Evolutionary conservation across 2,329 filamentous ascomycete species (phyloP).

Genomic region (Xylariaceae sp.): DNA sequence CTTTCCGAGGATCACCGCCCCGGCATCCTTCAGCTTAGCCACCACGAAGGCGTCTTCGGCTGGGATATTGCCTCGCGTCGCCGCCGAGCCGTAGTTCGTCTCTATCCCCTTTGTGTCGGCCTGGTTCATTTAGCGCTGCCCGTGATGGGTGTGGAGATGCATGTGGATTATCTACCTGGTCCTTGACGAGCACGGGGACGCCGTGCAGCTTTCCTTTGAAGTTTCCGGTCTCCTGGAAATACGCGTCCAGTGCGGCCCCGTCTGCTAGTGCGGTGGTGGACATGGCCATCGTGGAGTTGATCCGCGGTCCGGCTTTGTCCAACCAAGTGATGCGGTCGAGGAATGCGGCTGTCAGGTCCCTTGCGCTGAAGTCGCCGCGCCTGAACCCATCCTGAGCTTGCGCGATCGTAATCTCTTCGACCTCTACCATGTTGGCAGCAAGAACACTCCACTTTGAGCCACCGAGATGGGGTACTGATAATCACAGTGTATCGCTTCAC

Average conservation of each 20-base stretch:
- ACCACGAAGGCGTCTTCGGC: slow-evolving; percentile 25
- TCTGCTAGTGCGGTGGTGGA: slow-evolving; percentile 22
- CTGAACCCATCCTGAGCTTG: slow-evolving; percentile 22
- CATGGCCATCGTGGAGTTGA: slow-evolving; percentile 26
- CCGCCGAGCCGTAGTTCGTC: slow-evolving; percentile 24
- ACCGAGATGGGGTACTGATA: no score
- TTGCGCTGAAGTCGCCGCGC: slow-evolving; percentile 14
- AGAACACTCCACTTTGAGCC: no score
- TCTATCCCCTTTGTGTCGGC: slow-evolving; percentile 26
- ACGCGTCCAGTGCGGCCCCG: slow-evolving; percentile 18
- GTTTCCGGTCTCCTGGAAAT: slow-evolving; percentile 13
- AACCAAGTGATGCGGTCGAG: slow-evolving; percentile 23
- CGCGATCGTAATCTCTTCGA: slow-evolving; percentile 25
- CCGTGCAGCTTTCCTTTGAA: slow-evolving; percentile 27
- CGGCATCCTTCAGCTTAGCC: slow-evolving; percentile 19
- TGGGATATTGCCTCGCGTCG: slow-evolving; percentile 16
- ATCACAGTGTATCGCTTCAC: no score
- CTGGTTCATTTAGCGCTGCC: slow-evolving; percentile 1
- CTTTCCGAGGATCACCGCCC: slow-evolving; percentile 30
- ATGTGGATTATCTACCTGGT: slow-evolving; percentile 12
- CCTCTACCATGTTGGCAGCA: slow-evolving; percentile 10
- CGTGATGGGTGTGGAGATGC: background rate
- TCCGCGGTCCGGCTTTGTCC: slow-evolving; percentile 24
- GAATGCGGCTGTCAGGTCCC: slow-evolving; percentile 12
- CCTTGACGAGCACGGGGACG: slow-evolving; percentile 26